Conservation (phyloP, 345 rosid species). For the Laguncularia racemosa region DNA sequence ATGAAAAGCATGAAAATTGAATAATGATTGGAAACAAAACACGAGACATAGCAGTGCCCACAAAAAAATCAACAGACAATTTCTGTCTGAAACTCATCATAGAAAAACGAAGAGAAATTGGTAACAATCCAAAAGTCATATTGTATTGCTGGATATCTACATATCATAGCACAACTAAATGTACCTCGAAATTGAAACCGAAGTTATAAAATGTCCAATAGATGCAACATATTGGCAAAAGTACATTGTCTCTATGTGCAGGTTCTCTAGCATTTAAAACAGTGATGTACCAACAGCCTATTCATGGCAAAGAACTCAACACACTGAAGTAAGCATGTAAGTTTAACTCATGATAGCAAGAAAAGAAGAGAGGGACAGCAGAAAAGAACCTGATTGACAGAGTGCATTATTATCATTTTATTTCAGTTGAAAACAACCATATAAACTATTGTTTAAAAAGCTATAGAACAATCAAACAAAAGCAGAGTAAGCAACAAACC, state of each 20-base stretch:
- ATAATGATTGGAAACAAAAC: background rate
- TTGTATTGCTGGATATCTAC: too few relatives aligned
- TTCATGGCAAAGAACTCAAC: background rate
- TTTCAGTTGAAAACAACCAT: too few relatives aligned
- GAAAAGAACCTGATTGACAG: background rate
- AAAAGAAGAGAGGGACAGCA: background rate
- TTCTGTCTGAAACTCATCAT: too few relatives aligned
- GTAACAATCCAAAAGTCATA: too few relatives aligned
- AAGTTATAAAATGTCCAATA: too few relatives aligned
- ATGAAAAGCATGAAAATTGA: background rate
- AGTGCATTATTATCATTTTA: too few relatives aligned
- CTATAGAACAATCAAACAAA: background rate
- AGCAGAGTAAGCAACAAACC: slow-evolving; percentile 25
- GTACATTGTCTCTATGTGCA: too few relatives aligned
- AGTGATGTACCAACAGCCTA: background rate
- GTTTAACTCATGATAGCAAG: background rate
- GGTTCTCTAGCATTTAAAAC: too few relatives aligned
- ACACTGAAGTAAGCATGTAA: background rate
- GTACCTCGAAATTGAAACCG: too few relatives aligned
- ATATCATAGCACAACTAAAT: too few relatives aligned
- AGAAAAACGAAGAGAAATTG: too few relatives aligned
- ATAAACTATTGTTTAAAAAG: background rate
- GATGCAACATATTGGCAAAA: too few relatives aligned
- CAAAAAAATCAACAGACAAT: background rate
- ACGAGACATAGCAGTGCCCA: background rate